These are phyloP conservation scores for Suhomyces choctaworum DNA, from an alignment of 1,139 yeast species.

Conservation along the genomic window DNA sequence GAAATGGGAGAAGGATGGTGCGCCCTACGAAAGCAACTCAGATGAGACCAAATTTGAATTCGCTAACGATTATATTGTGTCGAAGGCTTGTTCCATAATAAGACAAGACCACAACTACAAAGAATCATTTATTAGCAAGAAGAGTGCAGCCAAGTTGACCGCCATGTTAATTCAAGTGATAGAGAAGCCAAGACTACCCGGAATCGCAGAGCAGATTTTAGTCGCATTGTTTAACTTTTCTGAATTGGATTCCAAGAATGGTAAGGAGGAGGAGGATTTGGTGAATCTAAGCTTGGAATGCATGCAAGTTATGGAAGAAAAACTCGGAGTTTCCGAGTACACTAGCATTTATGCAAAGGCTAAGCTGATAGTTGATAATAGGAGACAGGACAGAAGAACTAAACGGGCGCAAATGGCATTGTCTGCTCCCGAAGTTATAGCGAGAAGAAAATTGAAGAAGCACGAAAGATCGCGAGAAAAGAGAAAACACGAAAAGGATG, in stretches of 20 bases:
- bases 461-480: conserved; percentile 76
- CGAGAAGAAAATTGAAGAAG: conserved; percentile 72
- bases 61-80: conserved; percentile 65
- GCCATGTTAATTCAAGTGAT: conserved; percentile 57
- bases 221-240: conserved; percentile 61
- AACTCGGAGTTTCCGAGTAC: conserved; percentile 73
- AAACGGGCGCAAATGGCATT: conserved; percentile 77
- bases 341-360: conserved; percentile 65
- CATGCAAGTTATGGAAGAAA: conserved; percentile 62
- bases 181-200: conserved; percentile 35
- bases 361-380: conserved; percentile 53
- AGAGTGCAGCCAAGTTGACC: conserved; percentile 59
- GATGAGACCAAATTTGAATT: conserved; percentile 25
- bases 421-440: conserved; percentile 77
- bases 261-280: conserved; percentile 50
- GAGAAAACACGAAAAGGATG: conserved; percentile 73
- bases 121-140: conserved; percentile 60
- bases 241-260: conserved; percentile 42
- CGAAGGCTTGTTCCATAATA: conserved; percentile 60
- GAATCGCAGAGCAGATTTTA: conserved; percentile 49
- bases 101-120: conserved; percentile 59
- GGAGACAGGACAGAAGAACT: conserved; percentile 75
- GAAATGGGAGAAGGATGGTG: conserved; percentile 56
- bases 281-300: conserved; percentile 67
- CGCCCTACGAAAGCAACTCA: conserved; percentile 32